Conservation (phyloP, 441 rosid genomes). For the Pelargonium fulgidum region DNA sequence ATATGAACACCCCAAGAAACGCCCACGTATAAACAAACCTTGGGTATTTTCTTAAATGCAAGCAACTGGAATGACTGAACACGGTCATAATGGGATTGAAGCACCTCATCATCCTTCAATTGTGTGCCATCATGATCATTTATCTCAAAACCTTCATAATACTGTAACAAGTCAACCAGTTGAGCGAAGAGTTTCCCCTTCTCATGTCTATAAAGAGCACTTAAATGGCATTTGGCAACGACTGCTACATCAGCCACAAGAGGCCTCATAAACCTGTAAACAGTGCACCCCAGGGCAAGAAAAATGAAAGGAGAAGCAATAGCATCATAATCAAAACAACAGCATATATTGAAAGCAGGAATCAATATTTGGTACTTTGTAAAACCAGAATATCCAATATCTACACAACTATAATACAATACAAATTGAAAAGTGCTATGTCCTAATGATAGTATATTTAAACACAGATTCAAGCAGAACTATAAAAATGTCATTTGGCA, state of each 20-base stretch:
- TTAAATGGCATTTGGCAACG: constrained; percentile 89
- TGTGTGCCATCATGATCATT: constrained; percentile 96
- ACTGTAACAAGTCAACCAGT: constrained; percentile 79
- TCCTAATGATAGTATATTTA: neutral
- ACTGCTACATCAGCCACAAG: constrained; percentile 95
- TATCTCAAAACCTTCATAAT: constrained; percentile 90
- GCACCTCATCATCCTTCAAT: constrained; percentile 88
- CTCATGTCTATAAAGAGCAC: constrained; percentile 72
- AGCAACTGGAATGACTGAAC: constrained; percentile 86
- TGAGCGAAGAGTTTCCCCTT: constrained; percentile 92
- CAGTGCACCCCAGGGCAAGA: constrained; percentile 13
- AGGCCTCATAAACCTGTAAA: constrained; percentile 82
- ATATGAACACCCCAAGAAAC: neutral
- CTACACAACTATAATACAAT: neutral
- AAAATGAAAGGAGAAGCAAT: constrained; percentile 6
- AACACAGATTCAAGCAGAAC: neutral
- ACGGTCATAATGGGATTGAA: constrained; percentile 79
- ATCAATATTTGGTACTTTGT: constrained; percentile 1
- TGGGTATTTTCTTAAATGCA: constrained; percentile 83
- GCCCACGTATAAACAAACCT: constrained; percentile 42
- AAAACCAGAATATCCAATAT: neutral
- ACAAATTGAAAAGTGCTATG: neutral
- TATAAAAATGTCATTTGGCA: neutral
- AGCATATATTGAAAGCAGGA: constrained; percentile 3
- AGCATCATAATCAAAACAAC: constrained; percentile 9